Evolutionary conservation across 306 rosid genomes (phyloP).

Genomic region (Inga laurina): DNA sequence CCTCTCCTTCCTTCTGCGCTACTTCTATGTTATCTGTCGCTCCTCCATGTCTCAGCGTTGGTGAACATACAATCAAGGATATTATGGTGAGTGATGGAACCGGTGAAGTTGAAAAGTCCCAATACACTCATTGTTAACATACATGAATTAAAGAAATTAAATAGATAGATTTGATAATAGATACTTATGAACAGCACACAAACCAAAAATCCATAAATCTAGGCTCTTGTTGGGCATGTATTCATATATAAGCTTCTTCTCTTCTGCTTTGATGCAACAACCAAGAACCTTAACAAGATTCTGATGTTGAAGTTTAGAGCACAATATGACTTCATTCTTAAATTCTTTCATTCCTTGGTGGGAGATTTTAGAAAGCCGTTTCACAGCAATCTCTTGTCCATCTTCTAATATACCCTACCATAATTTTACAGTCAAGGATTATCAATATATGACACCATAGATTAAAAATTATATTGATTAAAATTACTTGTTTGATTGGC

Average conservation of each 20-base stretch:
- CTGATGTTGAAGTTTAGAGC: slow-evolving; percentile 34
- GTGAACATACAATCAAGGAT: not conserved
- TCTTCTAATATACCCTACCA: slow-evolving; percentile 24
- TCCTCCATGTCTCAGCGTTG: too few species aligned
- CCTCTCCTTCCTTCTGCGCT: too few species aligned
- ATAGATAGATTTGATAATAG: too few species aligned
- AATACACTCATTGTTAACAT: too few species aligned
- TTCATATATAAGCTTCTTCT: slow-evolving; percentile 33
- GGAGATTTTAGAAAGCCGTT: not conserved
- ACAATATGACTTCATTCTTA: slow-evolving; percentile 26
- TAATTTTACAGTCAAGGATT: not conserved
- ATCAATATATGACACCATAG: not conserved
- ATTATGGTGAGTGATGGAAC: not conserved
- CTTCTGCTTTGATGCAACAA: slow-evolving; percentile 19
- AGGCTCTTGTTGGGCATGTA: slow-evolving; percentile 37
- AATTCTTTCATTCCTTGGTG: slow-evolving; percentile 24
- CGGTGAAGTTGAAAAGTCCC: not conserved
- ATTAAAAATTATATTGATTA: too few species aligned
- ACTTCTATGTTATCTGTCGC: too few species aligned
- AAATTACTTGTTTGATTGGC: not conserved
- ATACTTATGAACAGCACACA: not conserved
- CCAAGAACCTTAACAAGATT: slow-evolving; percentile 36
- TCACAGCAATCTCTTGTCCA: slow-evolving; percentile 31
- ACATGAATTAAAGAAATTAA: too few species aligned
- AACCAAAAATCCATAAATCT: slow-evolving; percentile 29